Percentiles rank a stretch among this genome's conserved stretches.
These are phyloP conservation scores for Inga laurina DNA, from an alignment of 306 rosid genomes.

Conservation along the genomic window DNA sequence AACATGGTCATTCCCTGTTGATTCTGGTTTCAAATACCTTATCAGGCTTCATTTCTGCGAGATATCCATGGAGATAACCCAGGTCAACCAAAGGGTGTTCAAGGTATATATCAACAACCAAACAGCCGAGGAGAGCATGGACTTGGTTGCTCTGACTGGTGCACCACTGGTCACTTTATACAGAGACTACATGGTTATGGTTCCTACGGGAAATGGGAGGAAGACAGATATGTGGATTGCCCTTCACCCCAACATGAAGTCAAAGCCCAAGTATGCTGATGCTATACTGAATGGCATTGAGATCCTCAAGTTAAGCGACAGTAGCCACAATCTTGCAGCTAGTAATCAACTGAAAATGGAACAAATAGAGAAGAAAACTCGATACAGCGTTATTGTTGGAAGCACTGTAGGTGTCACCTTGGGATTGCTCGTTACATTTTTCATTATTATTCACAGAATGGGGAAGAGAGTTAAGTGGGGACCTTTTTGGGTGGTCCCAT, in stretches of 20 bases:
- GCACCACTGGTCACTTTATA: constrained; percentile 19
- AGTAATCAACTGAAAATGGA: constrained; percentile 24
- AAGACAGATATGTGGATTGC: constrained; percentile 31
- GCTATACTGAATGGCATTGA: constrained; percentile 50
- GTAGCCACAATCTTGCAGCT: constrained; percentile 33
- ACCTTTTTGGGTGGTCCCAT: not conserved
- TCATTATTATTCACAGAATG: constrained; percentile 5
- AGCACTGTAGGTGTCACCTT: constrained; percentile 23
- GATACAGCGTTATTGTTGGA: not conserved
- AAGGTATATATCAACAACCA: constrained; percentile 43
- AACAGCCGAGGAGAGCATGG: constrained; percentile 43
- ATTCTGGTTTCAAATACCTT: constrained; percentile 44
- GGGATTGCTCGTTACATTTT: constrained; percentile 2
- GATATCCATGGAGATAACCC: constrained; percentile 26
- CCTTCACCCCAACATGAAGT: constrained; percentile 39
- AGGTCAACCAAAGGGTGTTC: constrained; percentile 41
- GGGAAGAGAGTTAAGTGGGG: constrained; percentile 14
- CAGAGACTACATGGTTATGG: constrained; percentile 43
- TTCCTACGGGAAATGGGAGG: constrained; percentile 22
- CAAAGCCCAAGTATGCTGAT: constrained; percentile 37
- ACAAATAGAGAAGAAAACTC: constrained; percentile 1
- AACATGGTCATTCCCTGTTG: constrained; percentile 48
- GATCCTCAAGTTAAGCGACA: constrained; percentile 46
- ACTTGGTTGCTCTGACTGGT: constrained; percentile 35
- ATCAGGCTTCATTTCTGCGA: constrained; percentile 50